A percentile compares a stretch with the other conserved stretches of the same genome.
phyloP scores from a whole-genome alignment of 2,329 filamentous ascomycete species.

The Trichoderma sp. region DNA sequence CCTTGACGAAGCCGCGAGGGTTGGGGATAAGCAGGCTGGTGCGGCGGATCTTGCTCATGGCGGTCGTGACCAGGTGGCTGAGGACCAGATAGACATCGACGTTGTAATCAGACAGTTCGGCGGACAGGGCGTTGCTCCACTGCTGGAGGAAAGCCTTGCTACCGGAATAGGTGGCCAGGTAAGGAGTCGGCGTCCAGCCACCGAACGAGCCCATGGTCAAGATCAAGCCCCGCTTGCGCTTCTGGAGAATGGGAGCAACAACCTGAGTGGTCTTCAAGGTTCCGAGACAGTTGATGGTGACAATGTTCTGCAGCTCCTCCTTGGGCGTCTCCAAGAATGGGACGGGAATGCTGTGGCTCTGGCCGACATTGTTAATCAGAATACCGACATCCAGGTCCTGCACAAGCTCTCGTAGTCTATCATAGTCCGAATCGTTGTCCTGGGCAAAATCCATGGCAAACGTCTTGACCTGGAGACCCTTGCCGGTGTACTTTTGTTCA shows the following conservation, averaged over 20 bases:
- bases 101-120: constrained; percentile 77
- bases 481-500: constrained; percentile 63
- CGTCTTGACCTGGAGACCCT: constrained; percentile 68
- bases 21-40: constrained; percentile 77
- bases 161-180: constrained; percentile 93
- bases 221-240: constrained; percentile 83
- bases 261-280: constrained; percentile 87
- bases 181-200: constrained; percentile 86
- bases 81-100: constrained; percentile 90
- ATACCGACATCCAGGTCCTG: constrained; percentile 78
- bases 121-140: constrained; percentile 85
- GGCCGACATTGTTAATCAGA: constrained; percentile 94
- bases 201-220: constrained; percentile 97
- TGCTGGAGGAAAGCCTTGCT: constrained; percentile 98
- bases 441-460: constrained; percentile 90
- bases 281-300: constrained; percentile 91
- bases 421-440: constrained; percentile 79
- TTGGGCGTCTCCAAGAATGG: constrained; percentile 78
- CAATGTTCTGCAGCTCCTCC: constrained; percentile 83
- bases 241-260: constrained; percentile 79
- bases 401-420: constrained; percentile 67
- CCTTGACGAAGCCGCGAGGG: constrained; percentile 77
- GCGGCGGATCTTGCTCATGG: constrained; percentile 94
- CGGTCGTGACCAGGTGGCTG: constrained; percentile 89
- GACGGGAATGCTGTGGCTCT: constrained; percentile 90